A percentile compares a stretch with the other conserved stretches of the same genome.
These are phyloP conservation scores for Teunomyces atbi DNA, from an alignment of 805 yeast genomes.

Conservation along the genomic window DNA sequence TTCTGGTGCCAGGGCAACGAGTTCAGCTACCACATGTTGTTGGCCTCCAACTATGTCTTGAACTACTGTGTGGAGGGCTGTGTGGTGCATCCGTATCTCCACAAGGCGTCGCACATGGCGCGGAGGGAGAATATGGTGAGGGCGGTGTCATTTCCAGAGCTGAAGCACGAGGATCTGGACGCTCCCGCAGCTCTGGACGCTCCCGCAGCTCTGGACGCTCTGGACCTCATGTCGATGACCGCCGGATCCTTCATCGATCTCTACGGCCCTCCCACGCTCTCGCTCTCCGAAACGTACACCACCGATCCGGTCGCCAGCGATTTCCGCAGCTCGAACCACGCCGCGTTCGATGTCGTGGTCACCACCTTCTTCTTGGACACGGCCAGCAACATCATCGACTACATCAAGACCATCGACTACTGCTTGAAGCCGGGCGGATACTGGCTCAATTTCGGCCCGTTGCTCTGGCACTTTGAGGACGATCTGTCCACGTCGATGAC, in stretches of 20 bases:
- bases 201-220: no score
- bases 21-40: conserved; percentile 61
- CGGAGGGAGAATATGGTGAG: conserved; percentile 49
- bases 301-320: conserved; percentile 36
- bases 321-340: conserved; percentile 41
- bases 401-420: conserved; percentile 47
- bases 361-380: conserved; percentile 68
- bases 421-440: conserved; percentile 45
- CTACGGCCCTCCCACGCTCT: conserved; percentile 51
- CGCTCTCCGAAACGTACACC: conserved; percentile 34
- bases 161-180: conserved; percentile 24
- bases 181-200: no score
- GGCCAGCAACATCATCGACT: conserved; percentile 57
- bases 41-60: conserved; percentile 53
- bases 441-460: conserved; percentile 70
- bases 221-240: conserved; percentile 62
- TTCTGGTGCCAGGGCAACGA: conserved; percentile 69
- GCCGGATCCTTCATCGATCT: conserved; percentile 72
- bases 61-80: conserved; percentile 45
- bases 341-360: conserved; percentile 43
- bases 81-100: conserved; percentile 55
- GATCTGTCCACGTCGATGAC: conserved; percentile 29
- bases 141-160: conserved; percentile 54
- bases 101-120: conserved; percentile 45
- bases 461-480: conserved; percentile 70